These are phyloP conservation scores for Microdochium paspali DNA, from an alignment of 2,329 filamentous ascomycete genomes.

Conservation along the genomic window DNA sequence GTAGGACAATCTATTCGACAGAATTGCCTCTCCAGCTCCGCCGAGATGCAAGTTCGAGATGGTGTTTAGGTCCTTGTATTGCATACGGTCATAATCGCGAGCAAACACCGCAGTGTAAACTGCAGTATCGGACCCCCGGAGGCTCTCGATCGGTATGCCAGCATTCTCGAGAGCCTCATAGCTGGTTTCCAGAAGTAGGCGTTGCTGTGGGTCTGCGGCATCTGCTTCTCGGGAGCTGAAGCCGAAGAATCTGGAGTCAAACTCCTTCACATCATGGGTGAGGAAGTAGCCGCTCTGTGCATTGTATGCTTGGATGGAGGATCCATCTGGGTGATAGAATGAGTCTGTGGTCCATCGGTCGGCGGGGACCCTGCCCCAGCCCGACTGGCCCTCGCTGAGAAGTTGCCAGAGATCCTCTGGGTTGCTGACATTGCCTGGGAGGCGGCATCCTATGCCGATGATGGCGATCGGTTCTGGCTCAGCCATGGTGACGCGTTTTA, in stretches of 20 bases:
- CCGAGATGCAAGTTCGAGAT: slow-evolving; percentile 11
- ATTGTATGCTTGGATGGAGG: background rate
- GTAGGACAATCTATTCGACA: slow-evolving; percentile 12
- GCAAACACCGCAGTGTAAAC: slow-evolving; percentile 15
- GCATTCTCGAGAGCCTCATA: slow-evolving; percentile 1
- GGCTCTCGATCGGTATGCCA: slow-evolving; percentile 2
- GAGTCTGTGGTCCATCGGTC: background rate
- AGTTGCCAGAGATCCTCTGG: background rate
- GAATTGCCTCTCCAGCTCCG: slow-evolving; percentile 10
- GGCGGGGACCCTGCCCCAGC: background rate
- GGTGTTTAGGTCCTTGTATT: slow-evolving; percentile 6
- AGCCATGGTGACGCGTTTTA: background rate
- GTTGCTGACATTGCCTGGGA: background rate
- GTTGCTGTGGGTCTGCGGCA: background rate
- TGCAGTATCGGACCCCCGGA: slow-evolving; percentile 6
- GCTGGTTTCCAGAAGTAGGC: background rate
- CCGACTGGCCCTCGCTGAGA: background rate
- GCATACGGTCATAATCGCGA: slow-evolving; percentile 8
- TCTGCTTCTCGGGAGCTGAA: background rate
- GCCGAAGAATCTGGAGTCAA: background rate
- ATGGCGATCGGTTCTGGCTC: background rate
- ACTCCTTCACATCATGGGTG: background rate
- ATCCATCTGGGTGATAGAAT: background rate
- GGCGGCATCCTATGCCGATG: background rate
- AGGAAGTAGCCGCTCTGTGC: background rate